phyloP scores from a whole-genome alignment of 2,329 filamentous ascomycete genomes.

The Phaeosphaeriaceae sp. region DNA sequence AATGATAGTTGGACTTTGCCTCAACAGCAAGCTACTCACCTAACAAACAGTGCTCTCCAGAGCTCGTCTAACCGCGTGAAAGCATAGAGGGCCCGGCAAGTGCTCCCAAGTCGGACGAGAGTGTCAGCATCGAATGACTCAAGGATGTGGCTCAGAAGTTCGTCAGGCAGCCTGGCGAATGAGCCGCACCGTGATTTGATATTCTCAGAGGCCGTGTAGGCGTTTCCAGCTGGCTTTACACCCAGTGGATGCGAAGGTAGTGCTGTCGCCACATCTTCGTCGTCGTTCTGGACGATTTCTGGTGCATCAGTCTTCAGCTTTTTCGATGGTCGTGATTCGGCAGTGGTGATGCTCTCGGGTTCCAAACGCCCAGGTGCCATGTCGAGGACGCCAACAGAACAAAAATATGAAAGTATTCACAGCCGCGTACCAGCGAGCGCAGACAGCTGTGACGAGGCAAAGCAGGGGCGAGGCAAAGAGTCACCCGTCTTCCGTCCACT shows the following conservation, averaged over 20 bases:
- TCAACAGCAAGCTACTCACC: conserved; percentile 66
- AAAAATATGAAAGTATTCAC: conserved; percentile 12
- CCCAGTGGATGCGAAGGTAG: conserved; percentile 82
- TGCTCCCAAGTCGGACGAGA: conserved; percentile 72
- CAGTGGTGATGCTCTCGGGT: conserved; percentile 23
- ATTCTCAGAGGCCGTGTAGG: conserved; percentile 70
- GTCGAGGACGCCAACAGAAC: conserved; percentile 11
- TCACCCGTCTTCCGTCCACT: conserved; percentile 16
- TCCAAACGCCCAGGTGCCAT: conserved; percentile 47
- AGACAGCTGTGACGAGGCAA: conserved; percentile 8
- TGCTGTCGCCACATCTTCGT: conserved; percentile 56
- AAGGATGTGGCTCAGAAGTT: conserved; percentile 76
- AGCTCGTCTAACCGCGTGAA: conserved; percentile 85
- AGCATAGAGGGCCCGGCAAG: conserved; percentile 86
- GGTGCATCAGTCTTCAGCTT: conserved; percentile 38
- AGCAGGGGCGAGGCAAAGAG: conserved; percentile 12
- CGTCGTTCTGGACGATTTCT: conserved; percentile 25
- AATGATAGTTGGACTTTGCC: conserved; percentile 4
- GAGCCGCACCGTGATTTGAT: conserved; percentile 70
- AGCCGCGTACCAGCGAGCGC: conserved; percentile 7
- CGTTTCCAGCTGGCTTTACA: conserved; percentile 87
- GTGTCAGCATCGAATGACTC: conserved; percentile 73
- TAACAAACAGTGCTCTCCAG: conserved; percentile 84
- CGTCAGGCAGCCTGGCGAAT: conserved; percentile 77
- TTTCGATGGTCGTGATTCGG: conserved; percentile 45